A percentile compares a stretch with the other conserved stretches of the same genome.
Conservation (phyloP, 2,329 filamentous ascomycete species). For the Colletotrichum shisoi region DNA sequence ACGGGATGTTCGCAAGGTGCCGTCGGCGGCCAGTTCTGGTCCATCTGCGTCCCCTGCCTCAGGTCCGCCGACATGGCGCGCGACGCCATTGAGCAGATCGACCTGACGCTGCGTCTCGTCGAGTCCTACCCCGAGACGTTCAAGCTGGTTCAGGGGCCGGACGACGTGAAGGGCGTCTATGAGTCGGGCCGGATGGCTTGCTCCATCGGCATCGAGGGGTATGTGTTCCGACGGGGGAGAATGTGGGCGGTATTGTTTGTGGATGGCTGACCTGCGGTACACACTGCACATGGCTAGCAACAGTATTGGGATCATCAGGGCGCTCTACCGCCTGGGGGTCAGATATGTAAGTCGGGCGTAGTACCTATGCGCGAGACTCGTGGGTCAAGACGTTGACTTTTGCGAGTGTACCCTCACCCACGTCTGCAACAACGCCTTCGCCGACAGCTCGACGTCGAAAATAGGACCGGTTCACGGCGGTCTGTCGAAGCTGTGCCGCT, state of each 20-base stretch:
- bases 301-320: constrained; percentile 47
- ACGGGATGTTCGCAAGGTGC: background rate
- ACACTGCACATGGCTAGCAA: constrained; percentile 47
- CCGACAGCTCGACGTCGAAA: constrained; percentile 43
- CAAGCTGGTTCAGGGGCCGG: constrained; percentile 42
- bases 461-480: constrained; percentile 42
- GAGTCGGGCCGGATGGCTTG: constrained; percentile 47
- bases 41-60: constrained; percentile 43
- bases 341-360: constrained; percentile 44
- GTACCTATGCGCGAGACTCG: background rate
- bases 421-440: constrained; percentile 45
- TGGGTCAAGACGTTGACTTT: background rate
- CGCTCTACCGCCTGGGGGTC: constrained; percentile 47
- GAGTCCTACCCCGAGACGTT: constrained; percentile 43
- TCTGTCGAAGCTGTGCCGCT: constrained; percentile 44
- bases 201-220: constrained; percentile 49
- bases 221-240: background rate
- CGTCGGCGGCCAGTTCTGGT: constrained; percentile 48
- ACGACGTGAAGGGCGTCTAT: constrained; percentile 45
- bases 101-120: constrained; percentile 42
- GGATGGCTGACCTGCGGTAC: background rate
- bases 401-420: constrained; percentile 44
- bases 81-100: constrained; percentile 41
- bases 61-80: constrained; percentile 42
- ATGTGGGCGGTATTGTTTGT: background rate